phyloP scores from a whole-genome alignment of 768 basidiomycete species.

The Hydnum rufescens region DNA sequence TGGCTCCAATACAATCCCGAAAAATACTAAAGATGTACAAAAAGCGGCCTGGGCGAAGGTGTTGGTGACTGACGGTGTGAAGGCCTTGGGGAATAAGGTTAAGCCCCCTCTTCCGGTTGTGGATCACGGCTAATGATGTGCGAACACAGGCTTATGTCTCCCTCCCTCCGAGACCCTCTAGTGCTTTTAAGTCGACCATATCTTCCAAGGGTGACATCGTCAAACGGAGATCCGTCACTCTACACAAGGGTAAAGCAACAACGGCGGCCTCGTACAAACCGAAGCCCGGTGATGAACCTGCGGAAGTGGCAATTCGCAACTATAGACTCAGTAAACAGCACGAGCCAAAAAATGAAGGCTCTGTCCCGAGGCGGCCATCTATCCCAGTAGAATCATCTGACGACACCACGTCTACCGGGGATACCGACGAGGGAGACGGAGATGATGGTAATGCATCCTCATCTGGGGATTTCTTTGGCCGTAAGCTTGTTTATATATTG shows the following conservation, averaged over 20 bases:
- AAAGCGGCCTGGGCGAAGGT: not conserved
- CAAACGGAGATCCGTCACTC: no score
- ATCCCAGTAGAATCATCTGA: not conserved
- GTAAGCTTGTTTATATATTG: not conserved
- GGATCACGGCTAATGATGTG: not conserved
- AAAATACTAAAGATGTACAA: not conserved
- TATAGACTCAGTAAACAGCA: slow-evolving; percentile 1
- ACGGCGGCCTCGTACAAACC: slow-evolving; percentile 1
- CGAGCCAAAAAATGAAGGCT: no score
- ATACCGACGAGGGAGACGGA: slow-evolving; percentile 23
- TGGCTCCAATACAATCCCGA: not conserved
- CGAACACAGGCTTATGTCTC: not conserved
- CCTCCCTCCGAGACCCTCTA: not conserved
- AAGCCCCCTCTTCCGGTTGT: no score
- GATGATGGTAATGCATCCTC: slow-evolving; percentile 19
- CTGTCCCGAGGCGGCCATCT: no score
- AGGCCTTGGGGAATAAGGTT: no score
- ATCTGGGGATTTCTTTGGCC: no score
- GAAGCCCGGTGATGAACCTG: not conserved
- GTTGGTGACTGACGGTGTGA: no score
- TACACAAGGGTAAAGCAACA: no score
- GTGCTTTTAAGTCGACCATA: no score
- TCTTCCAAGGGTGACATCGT: not conserved
- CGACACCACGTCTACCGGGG: not conserved
- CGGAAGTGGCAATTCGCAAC: not conserved